Evolutionary conservation across 2,329 filamentous ascomycete genomes (phyloP), one percentile per base, ranked within the genome.

Genomic region (Claviceps pazoutovae): DNA sequence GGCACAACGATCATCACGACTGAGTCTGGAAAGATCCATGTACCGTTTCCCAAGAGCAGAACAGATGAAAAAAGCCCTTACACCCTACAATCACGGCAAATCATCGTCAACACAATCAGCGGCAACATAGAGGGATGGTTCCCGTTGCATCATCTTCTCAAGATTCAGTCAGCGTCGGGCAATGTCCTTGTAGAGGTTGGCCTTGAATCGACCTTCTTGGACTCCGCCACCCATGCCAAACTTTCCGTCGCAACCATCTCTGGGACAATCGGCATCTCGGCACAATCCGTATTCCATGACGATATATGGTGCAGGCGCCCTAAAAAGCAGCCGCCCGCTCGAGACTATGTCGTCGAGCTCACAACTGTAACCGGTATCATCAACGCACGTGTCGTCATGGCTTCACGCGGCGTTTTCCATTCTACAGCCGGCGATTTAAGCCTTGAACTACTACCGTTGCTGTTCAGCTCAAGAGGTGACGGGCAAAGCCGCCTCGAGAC

Each of bases 131-230:
- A 34, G 30, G 30, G 30, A 34, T 69, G 67, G 60, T 79, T 73
- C 65, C 73, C 76, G 0, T 64, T 79, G 1, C 74, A 71, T 59
- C 73, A 78, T 57, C 61, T 68, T 30, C 67, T 80, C 13, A 62
- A 65, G 36, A 54, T 76, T 9, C 57, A 63, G n/a, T 71, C 72
- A 2, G 66, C 63, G 0, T 74, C 74, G 0, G 75, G 76, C 8
- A 54, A 58, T 3, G 63, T 79, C 19, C 56, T 11, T 14, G 8
- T 21, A 34, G 30, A 34, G 9, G 9, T 34, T 34, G 30, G 30
- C 8, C 30, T 34, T 11, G 30, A 34, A 34, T 34, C 30, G 30
- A 34, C 30, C 9, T 34, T 34, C 30, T 34, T 34, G 30, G 30
- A 34, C 30, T 34, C 30, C 30, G 9, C 30, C 9, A 34, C 30